Base-by-base conservation (phyloP, 768 basidiomycete genomes). In the Pulveroboletus frians region DNA sequence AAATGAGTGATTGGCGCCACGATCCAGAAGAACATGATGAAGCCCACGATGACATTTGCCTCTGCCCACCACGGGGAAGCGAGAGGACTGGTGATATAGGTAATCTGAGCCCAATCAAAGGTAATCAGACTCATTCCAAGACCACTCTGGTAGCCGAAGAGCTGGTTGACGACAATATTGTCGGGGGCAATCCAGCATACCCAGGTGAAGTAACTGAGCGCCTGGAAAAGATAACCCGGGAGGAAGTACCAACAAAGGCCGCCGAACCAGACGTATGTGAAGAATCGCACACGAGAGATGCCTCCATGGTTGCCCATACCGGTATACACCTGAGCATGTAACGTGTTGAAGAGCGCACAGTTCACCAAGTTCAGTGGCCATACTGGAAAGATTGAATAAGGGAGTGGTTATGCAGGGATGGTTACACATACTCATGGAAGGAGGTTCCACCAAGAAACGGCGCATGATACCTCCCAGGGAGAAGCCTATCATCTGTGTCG, bases 81-180 rank as follows among this genome's bases (percentile, higher is more conserved):
- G 9, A 68, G 65, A 26, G 60, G 64, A 61, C 73, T 73, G n/a
- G 59, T 62, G 43, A 73, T 73, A 48, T 78, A 87, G 4, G 83
- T 80, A 46, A 88, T 85, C 61, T 85, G 79, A 3, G 83, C 70
- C 88, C 88, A 92, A 56, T 92, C 89, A 58, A 92, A 87, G 37
- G 86, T 87, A 54, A 88, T 66, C 50, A 88, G 64, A 55, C 83
- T 83, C 84, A 89, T 87, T 36, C 83, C 81, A 55, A 84, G 68
- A 26, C 74, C 73, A 43, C 58, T 62, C 39, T 60, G 53, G 56
- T 80, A 82, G 17, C 88, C 88, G 53, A 91, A 90, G 65, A 90
- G 72, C 59, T 86, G 81, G 64, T 88, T 90, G 60, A 92, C 76
- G 45, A 65, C 71, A 48, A 84, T 53, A 58, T 88, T 87, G 18